Evolutionary conservation across 2,329 filamentous ascomycete species (phyloP).

Genomic region (Sclerotinia borealis): DNA sequence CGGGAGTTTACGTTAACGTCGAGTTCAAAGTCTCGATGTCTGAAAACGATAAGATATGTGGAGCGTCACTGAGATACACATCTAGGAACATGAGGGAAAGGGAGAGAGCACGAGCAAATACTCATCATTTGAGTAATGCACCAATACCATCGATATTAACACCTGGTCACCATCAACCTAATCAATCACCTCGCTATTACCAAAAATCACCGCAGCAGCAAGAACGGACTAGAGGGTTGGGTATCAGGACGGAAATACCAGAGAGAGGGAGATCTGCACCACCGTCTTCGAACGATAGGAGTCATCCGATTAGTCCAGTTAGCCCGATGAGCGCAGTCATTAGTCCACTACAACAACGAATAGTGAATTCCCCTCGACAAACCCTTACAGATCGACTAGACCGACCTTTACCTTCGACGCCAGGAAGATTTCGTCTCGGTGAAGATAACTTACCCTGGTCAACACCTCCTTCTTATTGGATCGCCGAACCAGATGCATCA

Average conservation of each 20-base stretch:
- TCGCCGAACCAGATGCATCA: slow-evolving; percentile 11
- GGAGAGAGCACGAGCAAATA: slow-evolving; percentile 18
- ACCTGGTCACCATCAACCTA: neutral
- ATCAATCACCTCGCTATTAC: neutral
- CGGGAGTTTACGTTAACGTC: slow-evolving; percentile 27
- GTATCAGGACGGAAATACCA: slow-evolving; percentile 7
- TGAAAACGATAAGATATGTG: slow-evolving; percentile 21
- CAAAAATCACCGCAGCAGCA: slow-evolving; percentile 3
- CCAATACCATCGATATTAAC: slow-evolving; percentile 7
- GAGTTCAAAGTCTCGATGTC: slow-evolving; percentile 29
- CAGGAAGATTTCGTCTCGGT: slow-evolving; percentile 30
- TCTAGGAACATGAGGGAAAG: slow-evolving; percentile 27
- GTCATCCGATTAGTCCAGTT: slow-evolving; percentile 14
- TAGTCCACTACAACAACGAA: slow-evolving; percentile 14
- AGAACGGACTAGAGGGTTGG: slow-evolving; percentile 13
- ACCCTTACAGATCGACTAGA: neutral
- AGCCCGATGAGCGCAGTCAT: slow-evolving; percentile 20
- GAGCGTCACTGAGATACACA: slow-evolving; percentile 24
- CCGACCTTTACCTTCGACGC: slow-evolving; percentile 26
- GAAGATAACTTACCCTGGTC: slow-evolving; percentile 32
- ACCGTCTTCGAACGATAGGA: slow-evolving; percentile 22
- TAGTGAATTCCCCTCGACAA: slow-evolving; percentile 9
- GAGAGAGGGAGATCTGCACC: slow-evolving; percentile 28
- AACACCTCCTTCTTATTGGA: slow-evolving; percentile 27
- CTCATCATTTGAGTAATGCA: neutral